Conservation (phyloP, 78 protist species). For the Polysphondylium violaceum region DNA sequence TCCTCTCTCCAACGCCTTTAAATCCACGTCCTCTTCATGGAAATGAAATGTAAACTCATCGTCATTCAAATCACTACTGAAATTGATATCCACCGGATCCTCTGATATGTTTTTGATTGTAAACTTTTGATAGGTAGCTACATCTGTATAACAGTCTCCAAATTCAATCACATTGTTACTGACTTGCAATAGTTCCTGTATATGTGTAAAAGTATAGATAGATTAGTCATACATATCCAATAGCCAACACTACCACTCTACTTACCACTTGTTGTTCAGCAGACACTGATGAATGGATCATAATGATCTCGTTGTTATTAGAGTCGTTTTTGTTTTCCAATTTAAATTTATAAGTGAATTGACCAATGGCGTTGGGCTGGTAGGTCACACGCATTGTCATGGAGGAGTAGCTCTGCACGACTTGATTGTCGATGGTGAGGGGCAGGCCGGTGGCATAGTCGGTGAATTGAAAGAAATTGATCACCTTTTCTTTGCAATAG, state of each 20-base stretch:
- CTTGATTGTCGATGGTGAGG: background rate
- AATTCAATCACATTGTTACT: conserved; percentile 66
- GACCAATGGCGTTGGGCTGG: conserved; percentile 55
- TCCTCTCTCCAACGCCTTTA: background rate
- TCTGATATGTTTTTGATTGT: conserved; percentile 78
- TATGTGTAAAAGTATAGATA: background rate
- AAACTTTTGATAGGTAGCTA: conserved; percentile 28
- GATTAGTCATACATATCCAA: background rate
- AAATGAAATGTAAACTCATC: conserved; percentile 53
- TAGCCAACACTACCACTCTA: background rate
- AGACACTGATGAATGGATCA: conserved; percentile 57
- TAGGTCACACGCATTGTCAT: conserved; percentile 54
- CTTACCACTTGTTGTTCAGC: conserved; percentile 66
- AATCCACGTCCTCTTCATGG: conserved; percentile 49
- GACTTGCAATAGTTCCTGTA: conserved; percentile 58
- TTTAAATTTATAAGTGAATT: conserved; percentile 47
- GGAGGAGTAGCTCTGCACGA: conserved; percentile 53
- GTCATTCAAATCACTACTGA: conserved; percentile 26
- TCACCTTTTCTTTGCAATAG: conserved; percentile 48
- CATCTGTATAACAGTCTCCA: conserved; percentile 82
- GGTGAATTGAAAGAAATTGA: conserved; percentile 61
- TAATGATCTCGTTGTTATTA: conserved; percentile 34
- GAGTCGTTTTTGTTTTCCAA: conserved; percentile 66
- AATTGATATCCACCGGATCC: conserved; percentile 70
- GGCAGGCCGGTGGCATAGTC: conserved; percentile 70